These are phyloP conservation scores for Ophiostoma piceae DNA, from an alignment of 2,329 filamentous ascomycete genomes.

Conservation along the genomic window DNA sequence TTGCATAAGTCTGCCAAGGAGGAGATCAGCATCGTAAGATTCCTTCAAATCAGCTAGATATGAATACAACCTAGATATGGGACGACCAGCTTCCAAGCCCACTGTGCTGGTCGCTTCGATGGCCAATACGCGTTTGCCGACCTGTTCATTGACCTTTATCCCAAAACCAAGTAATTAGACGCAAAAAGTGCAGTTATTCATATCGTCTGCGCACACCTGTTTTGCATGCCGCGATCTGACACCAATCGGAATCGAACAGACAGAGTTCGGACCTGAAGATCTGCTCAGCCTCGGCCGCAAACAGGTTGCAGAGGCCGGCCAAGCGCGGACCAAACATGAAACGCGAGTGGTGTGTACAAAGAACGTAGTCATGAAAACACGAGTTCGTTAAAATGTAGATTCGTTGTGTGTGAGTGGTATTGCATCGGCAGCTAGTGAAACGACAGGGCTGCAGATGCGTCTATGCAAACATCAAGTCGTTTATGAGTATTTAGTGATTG, in stretches of 20 bases:
- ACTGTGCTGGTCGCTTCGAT: background rate
- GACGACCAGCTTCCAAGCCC: background rate
- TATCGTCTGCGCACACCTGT: background rate
- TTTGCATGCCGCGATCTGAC: background rate
- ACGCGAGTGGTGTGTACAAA: background rate
- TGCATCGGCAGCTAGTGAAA: background rate
- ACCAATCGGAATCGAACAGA: conserved; percentile 2
- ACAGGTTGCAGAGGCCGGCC: background rate
- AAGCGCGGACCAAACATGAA: background rate
- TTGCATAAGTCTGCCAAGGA: background rate
- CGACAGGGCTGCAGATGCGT: conserved; percentile 3
- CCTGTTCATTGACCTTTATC: background rate
- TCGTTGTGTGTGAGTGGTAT: background rate
- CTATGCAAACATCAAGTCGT: background rate
- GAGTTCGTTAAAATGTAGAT: too few species aligned
- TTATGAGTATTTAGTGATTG: background rate
- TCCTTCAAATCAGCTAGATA: background rate
- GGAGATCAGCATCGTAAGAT: background rate
- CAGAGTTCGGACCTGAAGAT: background rate
- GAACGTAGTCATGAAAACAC: too few species aligned
- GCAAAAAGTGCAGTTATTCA: background rate
- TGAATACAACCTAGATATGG: background rate
- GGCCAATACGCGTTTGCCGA: background rate
- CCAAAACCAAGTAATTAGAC: background rate
- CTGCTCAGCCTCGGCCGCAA: conserved; percentile 10